Base-by-base conservation (phyloP, 208 protist genomes). In the Trichomonas tenax region DNA sequence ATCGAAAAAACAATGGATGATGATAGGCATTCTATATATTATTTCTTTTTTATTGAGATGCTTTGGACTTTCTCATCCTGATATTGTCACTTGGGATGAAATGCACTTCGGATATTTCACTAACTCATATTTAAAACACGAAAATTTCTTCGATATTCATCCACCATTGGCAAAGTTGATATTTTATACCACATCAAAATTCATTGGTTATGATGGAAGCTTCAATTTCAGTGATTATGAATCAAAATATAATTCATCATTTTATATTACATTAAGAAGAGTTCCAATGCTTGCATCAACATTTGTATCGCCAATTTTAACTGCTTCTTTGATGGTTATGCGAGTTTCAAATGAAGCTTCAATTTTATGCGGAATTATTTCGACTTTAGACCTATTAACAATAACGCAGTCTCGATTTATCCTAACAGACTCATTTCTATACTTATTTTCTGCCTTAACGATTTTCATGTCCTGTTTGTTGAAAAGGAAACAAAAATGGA, bases 121-220 rank as follows among this genome's bases (percentile, higher is more conserved):
- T 0, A 95, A 58, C 45, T 96, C 0, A 40, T 96, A 96, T 95
- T 10, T 96, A 1, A 21, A 11, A 46, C 38, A 84, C 21, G 26
- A 96, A 72, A 96, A 96, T 95, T 96, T 96, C 40, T 36, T 45
- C 46, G 96, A 96, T 38, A 96, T 96, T 36, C 96, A 96, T 95
- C 96, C 96, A 48, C 96, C 96, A 96, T 46, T 96, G 0, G 63
- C 96, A n/a, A 96, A 96, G 96, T 48, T 96, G 9, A 96, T 96
- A 4, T 96, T 96, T 88, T 15, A 14, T 58, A 14, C 36, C n/a
- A 82, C 96, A 15, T 38, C 46, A 6, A 44, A 96, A 21, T 9
- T 14, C 8, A 51, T 34, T 63, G 51, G 63, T 3, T 95, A 95
- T 48, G n/a, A 96, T 36, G 95, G 63, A 23, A 23, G 11, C 17